Evolutionary conservation across 176 grass and related monocot species (phyloP), one percentile per base, ranked within the genome.

Genomic region (Hsuehochloa calcarea): DNA sequence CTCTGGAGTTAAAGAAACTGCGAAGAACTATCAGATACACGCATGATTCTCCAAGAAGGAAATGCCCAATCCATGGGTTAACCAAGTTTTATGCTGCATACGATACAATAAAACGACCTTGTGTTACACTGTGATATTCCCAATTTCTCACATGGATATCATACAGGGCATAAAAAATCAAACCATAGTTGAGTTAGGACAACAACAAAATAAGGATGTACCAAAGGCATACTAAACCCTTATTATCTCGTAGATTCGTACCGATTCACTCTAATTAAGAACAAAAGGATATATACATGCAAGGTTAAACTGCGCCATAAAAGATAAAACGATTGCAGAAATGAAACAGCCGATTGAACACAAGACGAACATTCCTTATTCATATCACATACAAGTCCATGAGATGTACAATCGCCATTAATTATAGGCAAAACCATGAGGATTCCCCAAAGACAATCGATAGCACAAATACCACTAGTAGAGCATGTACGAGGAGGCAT

Each of bases 61-160:
- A 80, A 40, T 20, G 31, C 17, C n/a, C 5, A 54, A 11, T 70
- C 43, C 38, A 52, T 82, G 55, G 8, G 16, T 71, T 70, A 61
- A 78, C 5, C 31, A 61, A 70, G 64, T 16, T 77, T 8, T 64
- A 63, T 46, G 85, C 20, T 72, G 83, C 88, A 90, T 90, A 90
- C 65, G 86, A 90, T 90, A 90, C 65, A 90, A 90, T 90, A 76
- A 90, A 82, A 90, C 46, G 68, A 74, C 59, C 69, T 34, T 80
- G 17, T 40, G 44, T 43, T 77, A 13, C 10, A 72, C 10, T 79
- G 66, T 55, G 17, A 12, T 72, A 64, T 37, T 34, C n/a, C 68
- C 69, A 19, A 79, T 64, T 80, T 86, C 10, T 8, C 45, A 38
- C 27, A 84, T 10, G 58, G 4, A 64, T 56, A 84, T 65, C 19